Percentiles rank a stretch among this genome's conserved stretches.
Conservation (phyloP, 2,329 filamentous ascomycete genomes). For the Colletotrichum tamarilloi region DNA sequence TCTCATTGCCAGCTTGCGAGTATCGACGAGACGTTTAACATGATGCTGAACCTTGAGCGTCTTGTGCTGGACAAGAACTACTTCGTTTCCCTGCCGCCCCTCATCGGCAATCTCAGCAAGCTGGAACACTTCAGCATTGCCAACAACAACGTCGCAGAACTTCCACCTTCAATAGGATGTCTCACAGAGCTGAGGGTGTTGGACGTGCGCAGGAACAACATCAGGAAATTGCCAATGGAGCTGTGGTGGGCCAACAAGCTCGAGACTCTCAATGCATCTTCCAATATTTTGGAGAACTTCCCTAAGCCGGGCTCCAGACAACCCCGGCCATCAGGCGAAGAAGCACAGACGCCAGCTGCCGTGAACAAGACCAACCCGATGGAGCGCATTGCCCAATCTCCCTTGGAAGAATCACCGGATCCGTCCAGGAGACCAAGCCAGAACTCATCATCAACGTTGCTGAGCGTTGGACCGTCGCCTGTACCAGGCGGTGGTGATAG, state of each 20-base stretch:
- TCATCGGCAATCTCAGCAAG: constrained; percentile 84
- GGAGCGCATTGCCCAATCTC: constrained; percentile 64
- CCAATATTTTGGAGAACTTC: constrained; percentile 90
- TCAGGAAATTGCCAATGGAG: constrained; percentile 87
- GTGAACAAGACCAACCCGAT: constrained; percentile 52
- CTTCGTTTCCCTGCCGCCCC: constrained; percentile 87
- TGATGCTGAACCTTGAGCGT: constrained; percentile 87
- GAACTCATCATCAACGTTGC: constrained; percentile 74
- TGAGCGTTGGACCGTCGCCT: constrained; percentile 82
- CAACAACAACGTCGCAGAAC: constrained; percentile 85
- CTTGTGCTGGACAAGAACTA: constrained; percentile 95
- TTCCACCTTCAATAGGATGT: constrained; percentile 90
- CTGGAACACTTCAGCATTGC: constrained; percentile 95
- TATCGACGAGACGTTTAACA: constrained; percentile 88
- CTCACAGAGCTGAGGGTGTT: constrained; percentile 85
- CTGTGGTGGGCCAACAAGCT: constrained; percentile 95
- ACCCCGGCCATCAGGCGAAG: constrained; percentile 69
- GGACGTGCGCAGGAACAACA: constrained; percentile 93
- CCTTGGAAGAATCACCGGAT: constrained; percentile 81
- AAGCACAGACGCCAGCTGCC: constrained; percentile 46
- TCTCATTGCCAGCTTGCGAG: constrained; percentile 92
- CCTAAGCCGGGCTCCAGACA: constrained; percentile 84
- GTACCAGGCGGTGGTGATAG: constrained; percentile 69
- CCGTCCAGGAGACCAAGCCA: constrained; percentile 82
- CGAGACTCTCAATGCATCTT: constrained; percentile 93